Base-by-base conservation (phyloP, 2,329 filamentous ascomycete species). In the Fusarium staphyleae region DNA sequence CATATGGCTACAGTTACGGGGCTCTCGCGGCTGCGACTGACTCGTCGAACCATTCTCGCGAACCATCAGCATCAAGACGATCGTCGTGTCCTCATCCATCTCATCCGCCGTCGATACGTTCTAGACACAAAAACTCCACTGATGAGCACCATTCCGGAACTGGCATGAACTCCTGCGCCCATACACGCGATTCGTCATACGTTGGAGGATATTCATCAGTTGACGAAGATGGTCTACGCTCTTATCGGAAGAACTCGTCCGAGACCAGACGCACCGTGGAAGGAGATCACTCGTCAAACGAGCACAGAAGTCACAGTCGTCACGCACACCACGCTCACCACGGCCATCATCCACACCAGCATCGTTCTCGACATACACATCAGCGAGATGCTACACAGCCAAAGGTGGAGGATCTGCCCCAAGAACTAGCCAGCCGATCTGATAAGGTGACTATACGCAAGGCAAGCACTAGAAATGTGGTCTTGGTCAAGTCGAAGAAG, bases 121-220 rank as follows among this genome's bases (percentile, higher is more conserved):
- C 45, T 2, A 33, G 9, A 8, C 34, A 24, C 24, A 52, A 32
- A 7, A 40, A 47, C 22, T 60, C 51, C 7, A 56, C 30, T 22
- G 56, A 60, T 28, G 50, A 55, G 12, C 9, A 43, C 12, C 33
- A 35, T 18, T 32, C 45, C 5, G 45, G 41, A 16, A 8, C 24
- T 28, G 40, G 45, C 5, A 9, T 15, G 13, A 24, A 13, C 18
- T 24, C 44, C 2, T 29, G 51, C 37, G 13, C 15, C 4, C 56
- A 52, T 29, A 48, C 52, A 5, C 48, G 52, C 4, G 57, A 60
- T 33, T 60, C 57, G 13, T 60, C 57, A 5, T 32, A 40, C 5
- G 52, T 48, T 14, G 47, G 57, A 32, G 52, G 35, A n/a, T 26
- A 28, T 24, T 36, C 52, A 8, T 60, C 52, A 9, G 24, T 48